Evolutionary conservation across 805 yeast genomes (phyloP).

Genomic region (Candida coquimbonensis): DNA sequence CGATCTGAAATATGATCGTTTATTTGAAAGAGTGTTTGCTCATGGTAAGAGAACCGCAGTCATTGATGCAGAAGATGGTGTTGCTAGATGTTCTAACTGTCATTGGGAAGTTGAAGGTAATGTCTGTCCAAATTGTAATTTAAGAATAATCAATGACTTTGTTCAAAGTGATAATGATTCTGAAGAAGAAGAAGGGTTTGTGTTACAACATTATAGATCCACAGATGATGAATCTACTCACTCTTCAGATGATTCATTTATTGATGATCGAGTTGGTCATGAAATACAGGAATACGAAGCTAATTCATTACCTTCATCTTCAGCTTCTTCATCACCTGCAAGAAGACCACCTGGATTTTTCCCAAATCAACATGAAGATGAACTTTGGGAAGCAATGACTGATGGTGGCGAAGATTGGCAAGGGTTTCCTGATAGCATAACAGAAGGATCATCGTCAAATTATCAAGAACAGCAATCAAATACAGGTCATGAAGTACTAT

Average conservation of each 20-base stretch:
- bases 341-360: conserved; percentile 3
- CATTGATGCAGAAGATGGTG: conserved; percentile 62
- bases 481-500: too few species aligned
- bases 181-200: too few species aligned
- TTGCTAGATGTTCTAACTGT: conserved; percentile 66
- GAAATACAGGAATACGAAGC: conserved; percentile 4
- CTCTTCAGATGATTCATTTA: conserved; percentile 10
- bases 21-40: conserved; percentile 44
- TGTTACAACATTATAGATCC: not conserved
- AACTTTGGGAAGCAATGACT: conserved; percentile 1
- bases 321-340: conserved; percentile 13
- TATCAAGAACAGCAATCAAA: not conserved
- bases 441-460: too few species aligned
- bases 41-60: conserved; percentile 37
- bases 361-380: conserved; percentile 2
- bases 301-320: not conserved
- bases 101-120: conserved; percentile 74
- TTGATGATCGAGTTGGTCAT: conserved; percentile 13
- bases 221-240: conserved; percentile 1
- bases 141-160: conserved; percentile 32
- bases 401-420: conserved; percentile 5
- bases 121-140: conserved; percentile 63
- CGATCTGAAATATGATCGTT: conserved; percentile 30
- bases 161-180: too few species aligned
- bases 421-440: conserved; percentile 4